A percentile compares a stretch with the other conserved stretches of the same genome.
Evolutionary conservation across 345 rosid species (phyloP).

Genomic region (Eucalyptus cladocalyx): DNA sequence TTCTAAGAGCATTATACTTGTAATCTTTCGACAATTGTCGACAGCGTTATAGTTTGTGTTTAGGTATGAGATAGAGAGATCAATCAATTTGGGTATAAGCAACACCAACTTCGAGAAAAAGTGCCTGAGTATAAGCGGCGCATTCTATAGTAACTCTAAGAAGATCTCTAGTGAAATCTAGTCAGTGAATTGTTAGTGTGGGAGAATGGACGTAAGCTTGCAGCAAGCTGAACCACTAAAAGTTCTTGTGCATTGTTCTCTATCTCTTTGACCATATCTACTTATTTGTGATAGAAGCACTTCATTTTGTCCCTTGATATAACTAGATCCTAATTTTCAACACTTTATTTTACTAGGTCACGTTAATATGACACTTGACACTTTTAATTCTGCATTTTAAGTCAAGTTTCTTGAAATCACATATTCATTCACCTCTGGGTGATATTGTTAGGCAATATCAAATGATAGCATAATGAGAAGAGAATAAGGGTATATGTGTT

Average conservation of each 20-base stretch:
- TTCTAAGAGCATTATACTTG: not conserved
- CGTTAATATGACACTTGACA: rapidly evolving
- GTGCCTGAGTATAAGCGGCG: rapidly evolving
- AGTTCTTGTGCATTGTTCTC: not conserved
- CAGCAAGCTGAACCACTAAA: not conserved
- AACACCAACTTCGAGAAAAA: not conserved
- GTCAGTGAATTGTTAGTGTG: rapidly evolving
- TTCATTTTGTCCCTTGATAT: not conserved
- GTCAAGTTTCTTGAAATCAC: not conserved
- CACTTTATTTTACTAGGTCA: not conserved
- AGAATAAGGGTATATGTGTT: no score
- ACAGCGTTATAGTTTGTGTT: not conserved
- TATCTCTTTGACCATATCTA: not conserved
- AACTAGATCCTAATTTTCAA: not conserved
- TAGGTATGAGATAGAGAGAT: not conserved
- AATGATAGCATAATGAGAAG: no score
- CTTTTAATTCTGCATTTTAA: no score
- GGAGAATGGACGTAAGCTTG: rapidly evolving
- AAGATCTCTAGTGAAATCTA: not conserved
- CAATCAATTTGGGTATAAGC: not conserved
- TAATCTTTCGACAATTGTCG: not conserved
- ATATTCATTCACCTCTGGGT: not conserved
- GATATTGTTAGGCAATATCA: not conserved
- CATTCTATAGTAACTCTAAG: not conserved
- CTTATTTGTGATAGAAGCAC: no score